Evolutionary conservation across 345 rosid genomes (phyloP), one percentile per base, ranked within the genome.

Genomic region (Sisymbrium irio): DNA sequence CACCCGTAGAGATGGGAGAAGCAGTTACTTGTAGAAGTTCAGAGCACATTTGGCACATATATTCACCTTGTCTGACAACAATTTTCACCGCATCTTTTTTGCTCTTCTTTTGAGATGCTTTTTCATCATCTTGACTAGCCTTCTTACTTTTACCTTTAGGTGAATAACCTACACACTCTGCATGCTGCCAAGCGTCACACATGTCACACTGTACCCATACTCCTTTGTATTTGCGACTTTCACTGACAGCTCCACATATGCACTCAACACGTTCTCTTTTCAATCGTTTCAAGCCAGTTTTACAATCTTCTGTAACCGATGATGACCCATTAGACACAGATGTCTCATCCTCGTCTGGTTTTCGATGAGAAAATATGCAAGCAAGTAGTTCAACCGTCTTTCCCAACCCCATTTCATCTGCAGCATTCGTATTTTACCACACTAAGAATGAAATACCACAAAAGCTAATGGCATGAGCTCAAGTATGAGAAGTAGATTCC

Each of bases 141-240:
- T 83, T 83, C 55, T 65, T 77, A 25, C 73, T 60, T 69, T 83
- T 85, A 47, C 97, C 90, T 68, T 80, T 87, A 37, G 96, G 83
- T 30, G 95, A 88, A 85, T 94, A 94, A 71, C 97, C 95, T 61
- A 91, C 98, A 83, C 97, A 94, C 14, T 91, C 95, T 0, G 98
- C 90, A 86, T 94, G 98, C 77, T 94, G 98, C 98, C 98, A 94
- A 80, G 98, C 98, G 87, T 91, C 97, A 82, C 98, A 94, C 1
- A 82, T 75, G 78, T 94, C 98, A 54, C 98, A 94, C 72, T 91
- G 97, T 55, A 94, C 98, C 98, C 98, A 94, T 25, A 94, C 64
- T 72, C 97, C 98, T 72, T 67, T 85, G 70, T 89, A 89, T 70
- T 81, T 85, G 20, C 79, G 82, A 73, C 91, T 88, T 83, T 93